Conservation (phyloP, 768 basidiomycete genomes). For the Leccinum boreale region DNA sequence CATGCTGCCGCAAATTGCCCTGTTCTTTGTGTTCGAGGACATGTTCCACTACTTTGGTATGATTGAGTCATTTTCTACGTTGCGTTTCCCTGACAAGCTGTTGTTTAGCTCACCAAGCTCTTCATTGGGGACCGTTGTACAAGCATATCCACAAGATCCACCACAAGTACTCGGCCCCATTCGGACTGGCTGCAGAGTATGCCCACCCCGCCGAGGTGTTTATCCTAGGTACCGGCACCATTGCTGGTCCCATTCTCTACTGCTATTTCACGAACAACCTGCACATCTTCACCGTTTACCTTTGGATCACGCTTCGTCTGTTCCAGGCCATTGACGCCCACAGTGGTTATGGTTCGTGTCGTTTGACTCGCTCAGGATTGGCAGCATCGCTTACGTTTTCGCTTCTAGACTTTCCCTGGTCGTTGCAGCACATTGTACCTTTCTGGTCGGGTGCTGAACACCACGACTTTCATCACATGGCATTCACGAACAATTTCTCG, state of each 20-base stretch:
- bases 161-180: slow-evolving; percentile 96
- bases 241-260: slow-evolving; percentile 84
- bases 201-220: slow-evolving; percentile 96
- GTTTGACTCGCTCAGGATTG: background rate
- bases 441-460: slow-evolving; percentile 98
- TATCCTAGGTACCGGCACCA: slow-evolving; percentile 90
- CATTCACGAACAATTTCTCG: slow-evolving; percentile 90
- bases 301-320: slow-evolving; percentile 90
- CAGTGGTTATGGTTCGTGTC: slow-evolving; percentile 80
- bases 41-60: slow-evolving; percentile 87
- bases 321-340: slow-evolving; percentile 98
- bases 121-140: slow-evolving; percentile 83
- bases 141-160: slow-evolving; percentile 96
- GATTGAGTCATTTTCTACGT: slow-evolving; percentile 14
- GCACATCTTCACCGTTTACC: slow-evolving; percentile 90
- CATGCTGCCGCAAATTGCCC: slow-evolving; percentile 72
- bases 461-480: slow-evolving; percentile 99
- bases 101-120: slow-evolving; percentile 73
- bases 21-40: slow-evolving; percentile 97
- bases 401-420: slow-evolving; percentile 90
- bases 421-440: slow-evolving; percentile 84
- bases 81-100: background rate
- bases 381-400: background rate
- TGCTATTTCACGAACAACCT: slow-evolving; percentile 68
- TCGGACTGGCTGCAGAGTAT: slow-evolving; percentile 96